Base-by-base conservation (phyloP, 1,139 yeast genomes). In the Lodderomyces beijingensis region DNA sequence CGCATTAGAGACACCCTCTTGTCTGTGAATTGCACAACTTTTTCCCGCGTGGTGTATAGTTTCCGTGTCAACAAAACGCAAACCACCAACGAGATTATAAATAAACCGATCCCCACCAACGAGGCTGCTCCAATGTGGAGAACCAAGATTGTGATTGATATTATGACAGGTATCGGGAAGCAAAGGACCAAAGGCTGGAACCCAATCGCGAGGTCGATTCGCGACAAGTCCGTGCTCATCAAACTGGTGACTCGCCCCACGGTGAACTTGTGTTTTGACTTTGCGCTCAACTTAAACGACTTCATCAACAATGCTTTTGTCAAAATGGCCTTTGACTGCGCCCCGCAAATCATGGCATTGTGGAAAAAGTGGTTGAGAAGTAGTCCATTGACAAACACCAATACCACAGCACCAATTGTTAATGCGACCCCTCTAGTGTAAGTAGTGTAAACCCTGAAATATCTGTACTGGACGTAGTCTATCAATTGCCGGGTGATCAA, bases 141-240 rank as follows among this genome's bases (percentile, higher is more conserved):
- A 31, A 67, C 40, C 35, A 68, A 55, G 30, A 68, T 53, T 1
- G 49, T 62, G 15, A 68, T 44, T 12, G 73, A 55, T 35, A 67
- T 64, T 23, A 61, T 55, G 20, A 68, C 67, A 2, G 73, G 71
- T 27, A 67, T 61, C 5, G 73, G 73, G 49, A 63, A 66, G 45
- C 70, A 64, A 22, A 66, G 44, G 29, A 66, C 57, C 37, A 67
- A 56, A 13, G 73, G 73, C 43, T 65, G 73, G 49, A 62, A 67
- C 3, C 72, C 73, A 32, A 65, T 49, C 11, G 74, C 73, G 45
- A 65, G 58, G 43, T 68, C 74, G 34, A 68, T 66, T 48, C 73
- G 53, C 19, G 69, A 56, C 43, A 68, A 59, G 45, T 68, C 74
- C 3, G 74, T 67, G 34, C 64, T 55, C 63, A 68, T 59, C 38